Evolutionary conservation across 495 filamentous ascomycete genomes (phyloP), one percentile per base, ranked within the genome.

Genomic region (Penicillium cinerascens): DNA sequence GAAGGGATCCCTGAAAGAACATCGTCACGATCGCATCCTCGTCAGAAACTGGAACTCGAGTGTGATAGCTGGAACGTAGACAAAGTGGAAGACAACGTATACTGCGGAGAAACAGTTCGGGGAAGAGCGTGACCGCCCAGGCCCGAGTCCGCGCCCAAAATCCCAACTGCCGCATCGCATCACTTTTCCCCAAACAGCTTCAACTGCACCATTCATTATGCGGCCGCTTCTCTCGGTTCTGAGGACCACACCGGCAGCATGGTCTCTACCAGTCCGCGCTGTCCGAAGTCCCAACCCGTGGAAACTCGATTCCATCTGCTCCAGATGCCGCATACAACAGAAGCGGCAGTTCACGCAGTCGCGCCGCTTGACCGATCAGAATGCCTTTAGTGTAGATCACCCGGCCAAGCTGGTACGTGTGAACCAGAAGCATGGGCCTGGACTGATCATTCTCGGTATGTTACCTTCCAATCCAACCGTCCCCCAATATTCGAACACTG

Each of bases 1-100:
- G 84, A 6, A 96, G 70, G 52, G 79, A 82, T 18, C 92, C 92
- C 44, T 84, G 49, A 61, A 86, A 93, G 70, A 97, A 97, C 78
- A 92, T 87, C 5, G 52, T 58, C 56, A 61, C 61, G 23, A 52
- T 59, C 35, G 54, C 51, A 61, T 56, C 16, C 27, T 39, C 37
- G 9, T 39, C 11, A 37, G 8, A 37, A 1, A 9, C 16, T 0
- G 37, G 33, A 40, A 44, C 26, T 16, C 36, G 11, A 26, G 10
- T 57, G 36, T 41, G 9, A 23, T 13, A 6, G 18, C 15, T 33
- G 26, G n/a, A 37, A 6, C 13, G n/a, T 21, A 35, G 10, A 9
- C n/a, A n/a, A 6, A 33, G 20, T 3, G 39, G 33, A 4, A 44
- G 41, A 38, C 27, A 26, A 44, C 40, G 37, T 51, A 38, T 23